phyloP scores from a whole-genome alignment of 768 basidiomycete genomes.

The Porphyrellus cyaneotinctus region DNA sequence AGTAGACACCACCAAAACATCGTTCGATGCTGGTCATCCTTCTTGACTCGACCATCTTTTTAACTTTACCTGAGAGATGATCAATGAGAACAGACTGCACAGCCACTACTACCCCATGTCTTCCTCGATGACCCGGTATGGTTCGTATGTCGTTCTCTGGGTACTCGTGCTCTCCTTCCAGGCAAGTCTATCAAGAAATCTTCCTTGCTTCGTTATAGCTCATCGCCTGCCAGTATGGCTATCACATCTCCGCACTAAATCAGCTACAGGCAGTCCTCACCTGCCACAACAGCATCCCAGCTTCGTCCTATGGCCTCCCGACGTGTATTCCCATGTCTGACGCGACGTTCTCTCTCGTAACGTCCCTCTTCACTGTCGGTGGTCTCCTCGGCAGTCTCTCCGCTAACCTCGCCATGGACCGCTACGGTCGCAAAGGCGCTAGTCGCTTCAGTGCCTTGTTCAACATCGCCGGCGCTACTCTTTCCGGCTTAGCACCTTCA shows the following conservation, averaged over 20 bases:
- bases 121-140: constrained; percentile 51
- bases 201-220: background rate
- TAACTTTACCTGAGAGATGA: background rate
- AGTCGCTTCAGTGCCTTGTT: constrained; percentile 54
- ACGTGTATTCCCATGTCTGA: constrained; percentile 80
- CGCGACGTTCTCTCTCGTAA: constrained; percentile 75
- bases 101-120: constrained; percentile 4
- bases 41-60: background rate
- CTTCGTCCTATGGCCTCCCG: constrained; percentile 42
- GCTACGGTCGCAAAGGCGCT: constrained; percentile 67
- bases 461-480: constrained; percentile 51
- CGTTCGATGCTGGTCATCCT: background rate
- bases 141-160: constrained; percentile 67
- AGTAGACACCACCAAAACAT: constrained; percentile 1
- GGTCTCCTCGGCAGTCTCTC: constrained; percentile 74
- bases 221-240: constrained; percentile 62
- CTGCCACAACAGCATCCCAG: constrained; percentile 43
- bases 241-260: constrained; percentile 88
- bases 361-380: constrained; percentile 82
- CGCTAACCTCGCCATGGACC: constrained; percentile 67
- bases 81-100: background rate
- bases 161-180: constrained; percentile 58
- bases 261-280: constrained; percentile 79
- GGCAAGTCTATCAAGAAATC: constrained; percentile 23
- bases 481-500: constrained; percentile 65